Conservation (phyloP, 306 rosid species). For the Parietaria judaica region DNA sequence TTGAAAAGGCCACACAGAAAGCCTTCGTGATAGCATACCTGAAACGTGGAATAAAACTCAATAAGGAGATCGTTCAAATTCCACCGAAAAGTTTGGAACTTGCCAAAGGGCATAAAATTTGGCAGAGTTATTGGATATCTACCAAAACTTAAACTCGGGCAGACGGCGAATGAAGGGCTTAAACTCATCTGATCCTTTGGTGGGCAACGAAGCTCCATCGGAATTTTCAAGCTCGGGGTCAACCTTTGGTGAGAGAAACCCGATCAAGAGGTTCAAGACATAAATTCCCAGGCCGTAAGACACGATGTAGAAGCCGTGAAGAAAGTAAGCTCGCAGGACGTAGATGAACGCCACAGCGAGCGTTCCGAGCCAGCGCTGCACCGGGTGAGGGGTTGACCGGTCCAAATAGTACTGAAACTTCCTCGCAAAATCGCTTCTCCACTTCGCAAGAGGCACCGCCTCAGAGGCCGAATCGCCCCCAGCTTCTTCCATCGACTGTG, state of each 20-base stretch:
- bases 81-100: too few relatives aligned
- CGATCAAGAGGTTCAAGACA: slow-evolving; percentile 54
- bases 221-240: slow-evolving; percentile 59
- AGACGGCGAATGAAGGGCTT: slow-evolving; percentile 67
- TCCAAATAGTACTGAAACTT: slow-evolving; percentile 59
- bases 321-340: slow-evolving; percentile 44
- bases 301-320: slow-evolving; percentile 53
- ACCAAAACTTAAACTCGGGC: slow-evolving; percentile 78
- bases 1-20: slow-evolving; percentile 44
- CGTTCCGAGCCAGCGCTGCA: slow-evolving; percentile 63
- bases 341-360: slow-evolving; percentile 33
- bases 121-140: slow-evolving; percentile 1
- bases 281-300: slow-evolving; percentile 61
- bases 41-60: slow-evolving; percentile 20
- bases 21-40: slow-evolving; percentile 68
- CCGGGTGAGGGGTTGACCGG: slow-evolving; percentile 45
- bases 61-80: too few relatives aligned
- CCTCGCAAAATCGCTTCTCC: slow-evolving; percentile 40
- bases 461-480: slow-evolving; percentile 33
- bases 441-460: slow-evolving; percentile 44
- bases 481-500: slow-evolving; percentile 40
- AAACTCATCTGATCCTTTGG: slow-evolving; percentile 55
- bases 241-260: slow-evolving; percentile 55
- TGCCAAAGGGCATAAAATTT: neutral
- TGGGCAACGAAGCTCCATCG: slow-evolving; percentile 63